These are phyloP conservation scores for Calonectria pteridis DNA, from an alignment of 2,329 filamentous ascomycete genomes.

Conservation along the genomic window DNA sequence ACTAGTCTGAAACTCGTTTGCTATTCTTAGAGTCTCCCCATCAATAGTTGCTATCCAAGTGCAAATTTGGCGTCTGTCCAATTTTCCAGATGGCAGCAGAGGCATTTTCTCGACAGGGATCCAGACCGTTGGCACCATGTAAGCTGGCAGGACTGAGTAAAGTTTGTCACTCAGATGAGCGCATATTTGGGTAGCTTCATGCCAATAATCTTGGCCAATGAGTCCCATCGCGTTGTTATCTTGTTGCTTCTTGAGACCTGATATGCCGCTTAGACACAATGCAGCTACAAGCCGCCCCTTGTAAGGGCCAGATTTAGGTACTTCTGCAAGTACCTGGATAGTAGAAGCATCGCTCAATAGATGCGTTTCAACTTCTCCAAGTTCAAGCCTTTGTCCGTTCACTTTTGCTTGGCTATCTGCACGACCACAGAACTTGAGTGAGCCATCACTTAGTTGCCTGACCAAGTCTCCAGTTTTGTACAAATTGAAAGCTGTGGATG, in stretches of 20 bases:
- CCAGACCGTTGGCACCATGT: background rate
- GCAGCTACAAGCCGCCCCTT: background rate
- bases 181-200: background rate
- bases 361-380: constrained; percentile 21
- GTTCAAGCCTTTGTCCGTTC: constrained; percentile 58
- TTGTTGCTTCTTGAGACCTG: background rate
- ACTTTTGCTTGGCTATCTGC: constrained; percentile 65
- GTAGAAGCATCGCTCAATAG: background rate
- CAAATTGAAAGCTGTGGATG: background rate
- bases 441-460: background rate
- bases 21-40: background rate
- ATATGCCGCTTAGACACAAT: background rate
- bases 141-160: background rate
- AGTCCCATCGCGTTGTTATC: background rate
- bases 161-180: constrained; percentile 4
- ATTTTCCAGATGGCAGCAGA: constrained; percentile 2
- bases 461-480: constrained; percentile 10
- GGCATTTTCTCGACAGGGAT: background rate
- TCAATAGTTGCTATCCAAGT: background rate
- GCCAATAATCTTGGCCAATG: background rate
- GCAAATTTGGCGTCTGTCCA: constrained; percentile 7
- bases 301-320: constrained; percentile 1
- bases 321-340: constrained; percentile 13
- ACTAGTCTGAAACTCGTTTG: constrained; percentile 27
- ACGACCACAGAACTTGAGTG: background rate